Base-by-base conservation (phyloP, 345 rosid genomes). In the Citrus cavaleriei region DNA sequence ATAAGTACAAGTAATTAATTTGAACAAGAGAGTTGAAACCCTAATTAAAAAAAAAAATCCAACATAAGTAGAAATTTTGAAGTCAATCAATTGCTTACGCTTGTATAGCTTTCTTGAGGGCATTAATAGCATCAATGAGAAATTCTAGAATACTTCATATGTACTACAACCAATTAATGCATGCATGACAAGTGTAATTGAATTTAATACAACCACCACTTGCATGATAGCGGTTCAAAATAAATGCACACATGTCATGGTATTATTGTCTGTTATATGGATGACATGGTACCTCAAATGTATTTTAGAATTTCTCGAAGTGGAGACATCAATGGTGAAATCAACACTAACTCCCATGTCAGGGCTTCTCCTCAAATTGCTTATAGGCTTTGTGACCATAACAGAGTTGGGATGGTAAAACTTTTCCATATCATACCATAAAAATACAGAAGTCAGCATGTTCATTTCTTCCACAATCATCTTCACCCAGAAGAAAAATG, bases 391-490 rank as follows among this genome's bases (percentile, higher is more conserved):
- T n/a, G 86, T 81, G 72, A 88, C 67, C 4, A 92, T 87, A 54
- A 92, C 91, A 19, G 94, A 86, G 76, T 93, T 92, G 0, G 98
- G 94, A 76, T 92, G 86, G 40, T 90, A 90, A 25, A 93, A 80
- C 83, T 93, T 93, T 91, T 93, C 95, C 88, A 86, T 89, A 75
- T 93, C 96, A 65, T 89, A 92, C n/a, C 93, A 80, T 70, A 93
- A 70, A 69, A 93, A 93, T 74, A 93, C 93, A 0, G 93, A 91
- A 2, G 92, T 86, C 79, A 93, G 78, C 18, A 93, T 93, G 86
- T 93, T 93, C 93, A 92, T 93, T 84, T 92, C 95, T 86, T 93
- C 98, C 51, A 93, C 97, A 40, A 90, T 82, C 97, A 93, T 82
- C 97, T 92, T 87, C 6, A 21, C 21, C 24, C 9, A 58, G 58